Evolutionary conservation across 139 green algal genomes (phyloP).

Genomic region (Penium margaritaceum): DNA sequence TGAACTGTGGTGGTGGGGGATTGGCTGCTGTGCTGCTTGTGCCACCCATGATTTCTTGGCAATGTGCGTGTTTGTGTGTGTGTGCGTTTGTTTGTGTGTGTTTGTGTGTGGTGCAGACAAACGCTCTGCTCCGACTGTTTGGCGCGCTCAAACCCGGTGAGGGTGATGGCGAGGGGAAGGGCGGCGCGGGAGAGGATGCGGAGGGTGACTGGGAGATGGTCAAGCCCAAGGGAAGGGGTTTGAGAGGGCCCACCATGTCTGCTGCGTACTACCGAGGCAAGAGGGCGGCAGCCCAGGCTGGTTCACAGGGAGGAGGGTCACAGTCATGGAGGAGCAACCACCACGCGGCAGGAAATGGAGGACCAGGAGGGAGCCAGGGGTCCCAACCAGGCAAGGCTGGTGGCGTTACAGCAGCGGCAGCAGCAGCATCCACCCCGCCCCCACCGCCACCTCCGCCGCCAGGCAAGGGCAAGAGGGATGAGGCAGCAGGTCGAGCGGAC

Average conservation of each 20-base stretch:
- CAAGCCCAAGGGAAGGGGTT: conserved; percentile 8
- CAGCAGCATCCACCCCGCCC: neutral
- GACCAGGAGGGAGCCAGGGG: neutral
- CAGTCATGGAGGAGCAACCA: neutral
- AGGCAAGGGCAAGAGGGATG: neutral
- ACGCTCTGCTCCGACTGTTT: neutral
- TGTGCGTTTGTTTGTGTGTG: conserved; percentile 8
- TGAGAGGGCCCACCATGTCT: neutral
- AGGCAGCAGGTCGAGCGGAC: neutral
- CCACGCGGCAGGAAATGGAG: neutral
- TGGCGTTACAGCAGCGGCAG: neutral
- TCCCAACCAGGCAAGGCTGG: neutral
- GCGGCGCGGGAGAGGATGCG: neutral
- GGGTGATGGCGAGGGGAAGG: conserved; percentile 16
- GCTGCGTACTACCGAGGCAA: neutral
- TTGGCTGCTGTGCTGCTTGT: neutral
- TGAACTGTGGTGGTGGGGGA: neutral
- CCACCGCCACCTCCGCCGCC: neutral
- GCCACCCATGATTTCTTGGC: neutral
- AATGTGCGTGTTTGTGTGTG: neutral
- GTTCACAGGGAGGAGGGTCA: neutral
- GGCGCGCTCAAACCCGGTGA: neutral
- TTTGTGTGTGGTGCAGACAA: neutral
- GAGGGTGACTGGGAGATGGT: conserved; percentile 6
- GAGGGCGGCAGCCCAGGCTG: neutral